phyloP scores from a whole-genome alignment of 495 filamentous ascomycete species.

The Lichenothelia convexa region DNA sequence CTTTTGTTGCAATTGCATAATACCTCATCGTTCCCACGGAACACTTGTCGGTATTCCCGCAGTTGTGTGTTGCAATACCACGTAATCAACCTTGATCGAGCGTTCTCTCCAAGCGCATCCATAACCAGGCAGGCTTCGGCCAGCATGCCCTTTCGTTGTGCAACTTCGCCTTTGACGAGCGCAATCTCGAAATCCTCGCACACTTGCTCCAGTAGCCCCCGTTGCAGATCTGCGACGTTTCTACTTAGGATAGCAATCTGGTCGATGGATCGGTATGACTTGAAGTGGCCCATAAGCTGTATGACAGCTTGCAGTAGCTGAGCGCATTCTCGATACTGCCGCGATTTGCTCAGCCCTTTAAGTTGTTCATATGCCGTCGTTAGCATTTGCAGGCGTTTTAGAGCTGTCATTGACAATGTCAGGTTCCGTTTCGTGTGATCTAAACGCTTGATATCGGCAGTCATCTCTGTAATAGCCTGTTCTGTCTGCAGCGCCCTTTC shows the following conservation, averaged over 20 bases:
- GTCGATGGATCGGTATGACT: conserved; percentile 91
- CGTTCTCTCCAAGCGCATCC: conserved; percentile 86
- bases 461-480: conserved; percentile 95
- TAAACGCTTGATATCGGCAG: conserved; percentile 93
- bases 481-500: conserved; percentile 81
- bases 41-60: conserved; percentile 87
- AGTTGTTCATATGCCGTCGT: conserved; percentile 97
- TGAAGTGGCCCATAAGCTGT: conserved; percentile 97
- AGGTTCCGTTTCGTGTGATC: conserved; percentile 94
- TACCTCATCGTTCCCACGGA: conserved; percentile 79
- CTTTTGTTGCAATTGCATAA: conserved; percentile 1
- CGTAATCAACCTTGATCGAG: conserved; percentile 61
- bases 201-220: conserved; percentile 86
- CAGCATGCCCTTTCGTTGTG: conserved; percentile 47
- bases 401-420: conserved; percentile 90
- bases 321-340: conserved; percentile 93
- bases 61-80: conserved; percentile 99
- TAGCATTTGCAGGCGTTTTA: conserved; percentile 96
- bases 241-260: conserved; percentile 89
- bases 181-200: conserved; percentile 96
- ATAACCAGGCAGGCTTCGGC: conserved; percentile 81
- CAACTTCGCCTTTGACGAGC: conserved; percentile 79
- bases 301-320: conserved; percentile 88
- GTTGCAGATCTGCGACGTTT: conserved; percentile 85
- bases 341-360: conserved; percentile 56